Percentiles rank a stretch among this genome's conserved stretches.
Conservation (phyloP, 2,329 filamentous ascomycete species). For the Xylariaceae sp. region DNA sequence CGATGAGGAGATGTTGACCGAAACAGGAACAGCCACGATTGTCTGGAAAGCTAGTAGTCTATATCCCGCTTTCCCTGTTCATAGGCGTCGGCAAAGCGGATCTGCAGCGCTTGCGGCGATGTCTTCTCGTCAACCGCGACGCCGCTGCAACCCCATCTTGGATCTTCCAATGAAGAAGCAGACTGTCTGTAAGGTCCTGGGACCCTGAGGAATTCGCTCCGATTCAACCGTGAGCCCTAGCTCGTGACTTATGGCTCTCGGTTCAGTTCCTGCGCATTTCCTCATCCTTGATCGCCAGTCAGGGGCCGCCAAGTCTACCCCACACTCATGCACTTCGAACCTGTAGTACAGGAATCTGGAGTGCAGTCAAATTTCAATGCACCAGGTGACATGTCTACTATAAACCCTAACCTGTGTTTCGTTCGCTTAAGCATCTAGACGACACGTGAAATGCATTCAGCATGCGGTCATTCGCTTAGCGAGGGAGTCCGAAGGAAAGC, state of each 20-base stretch:
- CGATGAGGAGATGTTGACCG: conserved; percentile 24
- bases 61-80: conserved; percentile 19
- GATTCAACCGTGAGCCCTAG: conserved; percentile 37
- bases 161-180: conserved; percentile 24
- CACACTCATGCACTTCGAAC: conserved; percentile 38
- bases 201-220: conserved; percentile 38
- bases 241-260: conserved; percentile 28
- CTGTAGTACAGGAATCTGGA: conserved; percentile 39
- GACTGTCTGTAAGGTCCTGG: conserved; percentile 29
- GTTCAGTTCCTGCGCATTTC: conserved; percentile 36
- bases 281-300: conserved; percentile 22
- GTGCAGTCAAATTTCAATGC: conserved; percentile 34
- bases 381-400: conserved; percentile 39
- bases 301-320: conserved; percentile 35
- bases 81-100: conserved; percentile 25
- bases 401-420: conserved; percentile 36
- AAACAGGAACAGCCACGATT: conserved; percentile 22
- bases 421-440: conserved; percentile 40
- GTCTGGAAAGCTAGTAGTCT: conserved; percentile 7
- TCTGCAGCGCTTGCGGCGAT: conserved; percentile 28
- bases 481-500: conserved; percentile 40
- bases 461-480: conserved; percentile 36
- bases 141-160: conserved; percentile 16
- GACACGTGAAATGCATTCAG: conserved; percentile 30
- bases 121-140: conserved; percentile 22